Percentiles rank a stretch among this genome's conserved stretches.
Conservation (phyloP, 179 eudicot genomes). For the Beta macrorhiza region DNA sequence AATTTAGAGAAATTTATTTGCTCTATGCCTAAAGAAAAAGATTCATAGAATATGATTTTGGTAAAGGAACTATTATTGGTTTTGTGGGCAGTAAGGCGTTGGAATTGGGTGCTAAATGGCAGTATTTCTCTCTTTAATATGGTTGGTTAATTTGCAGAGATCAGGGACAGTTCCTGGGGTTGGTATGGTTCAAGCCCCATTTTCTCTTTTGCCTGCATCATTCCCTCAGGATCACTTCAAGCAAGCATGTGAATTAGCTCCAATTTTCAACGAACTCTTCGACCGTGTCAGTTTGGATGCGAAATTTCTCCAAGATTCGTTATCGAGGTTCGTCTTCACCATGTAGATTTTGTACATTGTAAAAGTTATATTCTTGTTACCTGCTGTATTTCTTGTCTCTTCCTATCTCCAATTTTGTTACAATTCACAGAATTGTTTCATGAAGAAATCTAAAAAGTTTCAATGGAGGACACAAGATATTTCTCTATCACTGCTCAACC, state of each 20-base stretch:
- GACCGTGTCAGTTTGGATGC: slow-evolving; percentile 96
- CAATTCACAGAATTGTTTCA: too few species aligned
- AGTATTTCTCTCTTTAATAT: background rate
- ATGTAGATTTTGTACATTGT: slow-evolving; percentile 12
- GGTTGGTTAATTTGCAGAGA: slow-evolving; percentile 50
- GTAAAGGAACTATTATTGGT: background rate
- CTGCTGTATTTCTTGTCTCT: background rate
- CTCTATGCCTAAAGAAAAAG: background rate
- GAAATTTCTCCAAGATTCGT: slow-evolving; percentile 76
- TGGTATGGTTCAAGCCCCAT: slow-evolving; percentile 92
- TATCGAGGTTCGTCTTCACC: slow-evolving; percentile 61
- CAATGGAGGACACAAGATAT: too few species aligned
- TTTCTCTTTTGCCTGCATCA: slow-evolving; percentile 72
- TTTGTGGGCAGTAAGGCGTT: background rate
- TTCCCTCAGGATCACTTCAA: slow-evolving; percentile 70
- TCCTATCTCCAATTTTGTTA: background rate
- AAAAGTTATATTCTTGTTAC: slow-evolving; percentile 26
- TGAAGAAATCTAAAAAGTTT: too few species aligned
- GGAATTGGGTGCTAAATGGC: background rate
- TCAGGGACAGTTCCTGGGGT: slow-evolving; percentile 90
- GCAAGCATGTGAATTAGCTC: slow-evolving; percentile 90
- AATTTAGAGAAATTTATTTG: background rate
- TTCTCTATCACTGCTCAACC: too few species aligned
- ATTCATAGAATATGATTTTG: background rate
- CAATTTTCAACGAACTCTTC: slow-evolving; percentile 86